Conservation (phyloP, 2,329 filamentous ascomycete species). For the Hymenoscyphus albidus region DNA sequence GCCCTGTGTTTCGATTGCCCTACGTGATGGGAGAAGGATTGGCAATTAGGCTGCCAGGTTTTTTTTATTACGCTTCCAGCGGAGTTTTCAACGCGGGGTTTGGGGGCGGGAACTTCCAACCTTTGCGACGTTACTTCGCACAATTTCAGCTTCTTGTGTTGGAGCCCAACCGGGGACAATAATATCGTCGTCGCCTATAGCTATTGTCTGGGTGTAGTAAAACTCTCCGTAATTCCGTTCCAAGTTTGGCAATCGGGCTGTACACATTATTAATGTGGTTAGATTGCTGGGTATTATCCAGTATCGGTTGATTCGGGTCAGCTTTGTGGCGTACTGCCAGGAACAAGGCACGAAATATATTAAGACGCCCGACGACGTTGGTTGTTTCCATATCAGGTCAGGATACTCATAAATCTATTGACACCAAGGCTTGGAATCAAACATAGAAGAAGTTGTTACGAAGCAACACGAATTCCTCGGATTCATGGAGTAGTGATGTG, state of each 20-base stretch:
- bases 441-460: background rate
- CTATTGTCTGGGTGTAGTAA: too few species aligned
- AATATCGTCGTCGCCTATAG: too few species aligned
- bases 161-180: background rate
- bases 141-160: background rate
- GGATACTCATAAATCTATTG: background rate
- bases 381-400: background rate
- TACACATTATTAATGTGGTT: background rate
- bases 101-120: background rate
- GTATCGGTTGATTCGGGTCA: background rate
- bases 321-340: slow-evolving; percentile 1
- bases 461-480: background rate
- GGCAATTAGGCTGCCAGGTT: slow-evolving; percentile 3
- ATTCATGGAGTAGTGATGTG: background rate
- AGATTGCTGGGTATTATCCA: slow-evolving; percentile 1
- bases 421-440: slow-evolving; percentile 1
- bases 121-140: background rate
- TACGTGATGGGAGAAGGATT: slow-evolving; percentile 6
- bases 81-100: background rate
- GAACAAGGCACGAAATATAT: slow-evolving; percentile 6
- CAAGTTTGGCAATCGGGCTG: background rate
- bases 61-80: background rate
- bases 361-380: background rate
- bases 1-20: slow-evolving; percentile 10
- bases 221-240: too few species aligned